Conservation (phyloP, 2,329 filamentous ascomycete genomes). For the Aphanoascus verrucosus region DNA sequence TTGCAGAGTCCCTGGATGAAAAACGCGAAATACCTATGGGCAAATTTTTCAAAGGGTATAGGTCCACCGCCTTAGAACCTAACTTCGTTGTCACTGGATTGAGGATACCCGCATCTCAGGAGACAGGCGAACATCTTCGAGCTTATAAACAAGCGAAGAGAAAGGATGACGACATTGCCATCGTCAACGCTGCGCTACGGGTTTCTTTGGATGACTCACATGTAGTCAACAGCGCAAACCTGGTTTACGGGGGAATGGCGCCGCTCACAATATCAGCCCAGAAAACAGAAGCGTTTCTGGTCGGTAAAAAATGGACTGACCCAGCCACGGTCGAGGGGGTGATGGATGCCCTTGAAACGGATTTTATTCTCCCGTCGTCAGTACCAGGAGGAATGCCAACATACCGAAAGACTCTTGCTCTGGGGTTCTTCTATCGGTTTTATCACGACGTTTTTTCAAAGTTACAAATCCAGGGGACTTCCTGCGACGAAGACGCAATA, state of each 20-base stretch:
- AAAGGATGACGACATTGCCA: slow-evolving; percentile 97
- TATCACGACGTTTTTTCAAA: slow-evolving; percentile 71
- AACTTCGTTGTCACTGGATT: slow-evolving; percentile 80
- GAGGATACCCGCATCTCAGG: slow-evolving; percentile 65
- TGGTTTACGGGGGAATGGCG: slow-evolving; percentile 94
- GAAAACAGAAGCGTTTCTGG: slow-evolving; percentile 60
- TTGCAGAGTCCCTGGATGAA: slow-evolving; percentile 64
- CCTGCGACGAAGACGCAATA: slow-evolving; percentile 62
- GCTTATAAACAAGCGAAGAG: slow-evolving; percentile 95
- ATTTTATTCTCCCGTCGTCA: slow-evolving; percentile 80
- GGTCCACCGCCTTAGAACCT: slow-evolving; percentile 66
- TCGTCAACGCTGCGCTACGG: slow-evolving; percentile 78
- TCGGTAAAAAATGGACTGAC: slow-evolving; percentile 69
- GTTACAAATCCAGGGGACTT: slow-evolving; percentile 34
- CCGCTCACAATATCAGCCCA: slow-evolving; percentile 81
- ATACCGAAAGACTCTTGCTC: slow-evolving; percentile 78
- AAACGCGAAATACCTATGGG: slow-evolving; percentile 83
- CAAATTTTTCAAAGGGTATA: slow-evolving; percentile 85
- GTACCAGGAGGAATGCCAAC: slow-evolving; percentile 97
- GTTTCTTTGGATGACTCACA: slow-evolving; percentile 60
- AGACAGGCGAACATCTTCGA: slow-evolving; percentile 70
- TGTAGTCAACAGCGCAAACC: slow-evolving; percentile 59
- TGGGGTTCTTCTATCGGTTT: slow-evolving; percentile 95
- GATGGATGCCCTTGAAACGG: slow-evolving; percentile 78
- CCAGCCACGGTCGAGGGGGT: slow-evolving; percentile 74